Evolutionary conservation across 768 basidiomycete species (phyloP), one percentile per base, ranked within the genome.

Genomic region (Boletus subcaerulescens): DNA sequence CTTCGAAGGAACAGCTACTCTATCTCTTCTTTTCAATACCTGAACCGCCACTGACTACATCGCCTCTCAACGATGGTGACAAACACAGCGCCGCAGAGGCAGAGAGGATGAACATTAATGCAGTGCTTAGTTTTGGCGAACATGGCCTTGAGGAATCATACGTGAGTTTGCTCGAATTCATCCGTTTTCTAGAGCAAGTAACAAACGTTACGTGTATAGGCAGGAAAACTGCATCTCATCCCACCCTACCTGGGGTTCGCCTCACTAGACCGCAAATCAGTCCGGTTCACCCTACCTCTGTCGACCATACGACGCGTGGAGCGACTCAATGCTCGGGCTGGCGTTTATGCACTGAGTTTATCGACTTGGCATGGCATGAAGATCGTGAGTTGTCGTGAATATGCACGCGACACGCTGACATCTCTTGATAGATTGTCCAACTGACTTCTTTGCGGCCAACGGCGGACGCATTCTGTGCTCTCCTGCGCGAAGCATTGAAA

Each of bases 351-450:
- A n/a, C 80, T 99, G 31, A 94, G 93, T 63, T 75, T 98, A 18
- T 81, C 86, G n/a, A 84, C 91, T 48, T 98, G 94, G 91, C 93
- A 98, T 69, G 87, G 91, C 35, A 83, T 91, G 76, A 89, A 96
- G 76, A 89, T 98, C 61, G 95, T 96, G 63, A 52, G 70, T 59
- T 20, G 22, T 53, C 32, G 24, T 46, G 32, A 7, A 22, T 35
- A 17, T 43, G 39, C 43, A 35, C 39, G 50, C 57, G 54, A 33
- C 54, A 45, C 22, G 40, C 32, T 57, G 17, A 53, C 50, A 53
- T 43, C 44, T 32, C 10, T 44, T 8, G 46, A n/a, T 52, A 91
- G 89, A 83, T 96, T 59, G 83, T 98, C 2, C 97, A 98, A 74
- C 75, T 99, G 49, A 98, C 96, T 0, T 92, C 93, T 1, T 80